Evolutionary conservation across 2,329 filamentous ascomycete genomes (phyloP), one percentile per base, ranked within the genome.

Genomic region (Neurospora crassa): DNA sequence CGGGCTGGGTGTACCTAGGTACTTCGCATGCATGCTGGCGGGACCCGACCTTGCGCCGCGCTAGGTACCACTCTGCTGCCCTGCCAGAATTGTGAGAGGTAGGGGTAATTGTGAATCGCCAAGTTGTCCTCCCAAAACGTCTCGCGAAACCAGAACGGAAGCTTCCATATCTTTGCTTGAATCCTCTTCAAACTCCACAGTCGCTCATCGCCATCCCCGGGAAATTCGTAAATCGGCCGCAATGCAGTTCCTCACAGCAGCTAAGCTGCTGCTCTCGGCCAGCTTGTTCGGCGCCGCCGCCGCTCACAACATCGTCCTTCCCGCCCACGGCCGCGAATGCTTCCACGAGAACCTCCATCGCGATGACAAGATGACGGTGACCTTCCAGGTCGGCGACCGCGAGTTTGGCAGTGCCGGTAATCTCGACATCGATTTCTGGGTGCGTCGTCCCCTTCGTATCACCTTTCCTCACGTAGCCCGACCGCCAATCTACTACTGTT

Each of bases 291-390:
- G 89, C 77, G 86, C 90, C 75, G 86, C 88, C 73, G 81, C 88
- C 75, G 93, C 93, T 77, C 96, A 99, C 88, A 98, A 96, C 86
- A 98, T 99, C 83, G 93, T 96, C 81, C 90, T 99, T 79, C 91
- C 91, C 74, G 91, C 94, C 77, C 94, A 99, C 83, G 92, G 93
- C 79, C 89, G 94, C 83, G 96, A 99, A 85, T 99, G 96, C 86
- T 99, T 98, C 87, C 92, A 97, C 86, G 96, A 99, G 85, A 83
- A 86, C 77, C 89, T 99, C 72, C 95, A 97, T 85, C 89, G 88
- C 81, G 96, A 97, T 82, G 96, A 99, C 85, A 92, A 91, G 83
- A 99, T 99, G 96, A 97, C 94, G 10, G 94, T 99, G 72, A 97
- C 94, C 40, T 99, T 96, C 87, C 96, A 98, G 84, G 95, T 98